A percentile compares a stretch with the other conserved stretches of the same genome.
phyloP scores from a whole-genome alignment of 306 rosid genomes.

The Delonix regia region DNA sequence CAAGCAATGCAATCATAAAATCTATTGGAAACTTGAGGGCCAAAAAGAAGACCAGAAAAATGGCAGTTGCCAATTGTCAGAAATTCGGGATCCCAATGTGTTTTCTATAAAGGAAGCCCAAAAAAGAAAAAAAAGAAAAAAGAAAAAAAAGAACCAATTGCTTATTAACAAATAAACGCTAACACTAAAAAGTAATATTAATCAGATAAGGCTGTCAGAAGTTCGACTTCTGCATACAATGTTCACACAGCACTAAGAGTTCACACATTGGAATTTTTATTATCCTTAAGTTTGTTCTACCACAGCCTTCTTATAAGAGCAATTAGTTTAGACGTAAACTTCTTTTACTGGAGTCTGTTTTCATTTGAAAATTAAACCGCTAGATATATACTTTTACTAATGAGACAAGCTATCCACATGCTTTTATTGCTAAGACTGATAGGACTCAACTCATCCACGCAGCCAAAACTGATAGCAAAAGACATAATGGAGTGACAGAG shows the following conservation, averaged over 20 bases:
- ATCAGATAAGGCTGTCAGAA: neutral
- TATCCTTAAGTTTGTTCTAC: neutral
- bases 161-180: neutral
- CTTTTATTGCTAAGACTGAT: neutral
- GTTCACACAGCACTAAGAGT: neutral
- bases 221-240: neutral
- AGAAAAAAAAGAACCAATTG: neutral
- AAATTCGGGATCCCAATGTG: neutral
- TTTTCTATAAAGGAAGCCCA: neutral
- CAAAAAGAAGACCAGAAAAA: neutral
- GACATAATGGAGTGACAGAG: too few relatives aligned
- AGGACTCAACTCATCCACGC: too few relatives aligned
- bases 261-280: neutral
- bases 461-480: too few relatives aligned
- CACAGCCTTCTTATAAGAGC: neutral
- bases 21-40: neutral
- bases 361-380: neutral
- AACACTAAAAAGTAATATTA: neutral
- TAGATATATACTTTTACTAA: neutral
- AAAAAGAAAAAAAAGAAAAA: too few relatives aligned
- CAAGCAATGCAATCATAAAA: constrained; percentile 27
- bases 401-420: neutral
- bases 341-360: neutral
- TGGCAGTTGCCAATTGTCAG: neutral
- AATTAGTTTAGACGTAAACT: neutral